These are phyloP conservation scores for Luvunga scandens DNA, from an alignment of 345 rosid species.

Conservation along the genomic window DNA sequence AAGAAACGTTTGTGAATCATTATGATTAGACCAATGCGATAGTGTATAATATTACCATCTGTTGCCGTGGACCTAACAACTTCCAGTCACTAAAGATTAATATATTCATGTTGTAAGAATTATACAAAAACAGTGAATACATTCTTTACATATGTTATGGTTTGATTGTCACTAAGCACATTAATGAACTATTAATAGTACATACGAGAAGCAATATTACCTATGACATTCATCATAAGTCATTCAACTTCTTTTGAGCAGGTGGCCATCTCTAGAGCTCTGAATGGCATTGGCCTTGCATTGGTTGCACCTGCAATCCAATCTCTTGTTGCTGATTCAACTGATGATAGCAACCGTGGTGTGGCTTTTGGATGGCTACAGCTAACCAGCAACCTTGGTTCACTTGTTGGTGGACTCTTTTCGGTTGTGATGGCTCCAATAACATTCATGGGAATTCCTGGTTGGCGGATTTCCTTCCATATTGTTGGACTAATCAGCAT, in stretches of 20 bases:
- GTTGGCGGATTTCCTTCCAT: slow-evolving; percentile 89
- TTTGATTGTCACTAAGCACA: background rate
- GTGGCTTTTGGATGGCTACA: slow-evolving; percentile 89
- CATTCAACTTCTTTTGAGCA: slow-evolving; percentile 25
- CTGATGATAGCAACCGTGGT: slow-evolving; percentile 72
- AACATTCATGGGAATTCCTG: slow-evolving; percentile 72
- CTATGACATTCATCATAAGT: slow-evolving; percentile 6
- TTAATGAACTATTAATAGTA: background rate
- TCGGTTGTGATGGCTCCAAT: slow-evolving; percentile 68
- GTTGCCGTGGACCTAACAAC: background rate
- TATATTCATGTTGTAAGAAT: background rate
- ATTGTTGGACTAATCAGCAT: slow-evolving; percentile 73
- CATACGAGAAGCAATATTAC: background rate
- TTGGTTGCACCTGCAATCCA: slow-evolving; percentile 83
- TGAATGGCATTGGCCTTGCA: slow-evolving; percentile 88
- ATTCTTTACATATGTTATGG: background rate
- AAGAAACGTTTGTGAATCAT: background rate
- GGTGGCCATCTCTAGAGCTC: slow-evolving; percentile 85
- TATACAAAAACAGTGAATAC: background rate
- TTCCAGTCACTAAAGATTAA: background rate
- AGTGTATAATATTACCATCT: background rate
- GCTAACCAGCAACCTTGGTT: slow-evolving; percentile 71
- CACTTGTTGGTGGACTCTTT: slow-evolving; percentile 71
- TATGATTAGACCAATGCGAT: background rate
- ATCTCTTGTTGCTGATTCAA: slow-evolving; percentile 89